Evolutionary conservation across 805 yeast species (phyloP).

Genomic region (Zygotorulaspora chibaensis): DNA sequence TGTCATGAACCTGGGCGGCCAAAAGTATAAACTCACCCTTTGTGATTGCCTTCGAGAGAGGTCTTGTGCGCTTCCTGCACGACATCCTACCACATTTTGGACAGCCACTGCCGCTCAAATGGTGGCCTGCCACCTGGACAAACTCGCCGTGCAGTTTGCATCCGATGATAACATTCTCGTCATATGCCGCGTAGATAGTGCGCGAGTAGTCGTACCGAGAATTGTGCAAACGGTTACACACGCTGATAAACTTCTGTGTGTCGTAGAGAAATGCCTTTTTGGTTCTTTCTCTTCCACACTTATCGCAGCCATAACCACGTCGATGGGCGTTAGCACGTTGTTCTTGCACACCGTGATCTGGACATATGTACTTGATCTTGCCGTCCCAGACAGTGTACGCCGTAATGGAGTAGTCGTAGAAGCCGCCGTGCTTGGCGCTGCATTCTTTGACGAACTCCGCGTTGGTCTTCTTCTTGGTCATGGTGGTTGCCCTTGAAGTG

Average conservation of each 20-base stretch:
- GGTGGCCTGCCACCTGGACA: neutral
- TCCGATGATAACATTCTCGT: neutral
- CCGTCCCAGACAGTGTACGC: neutral
- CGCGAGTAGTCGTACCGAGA: neutral
- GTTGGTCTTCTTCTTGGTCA: neutral
- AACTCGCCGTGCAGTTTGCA: slow-evolving; percentile 1
- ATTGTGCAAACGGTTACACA: neutral
- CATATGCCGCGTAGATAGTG: neutral
- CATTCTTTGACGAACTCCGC: neutral
- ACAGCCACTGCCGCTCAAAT: neutral
- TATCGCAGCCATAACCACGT: too few relatives aligned
- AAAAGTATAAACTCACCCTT: neutral
- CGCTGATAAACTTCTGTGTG: neutral
- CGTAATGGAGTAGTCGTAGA: slow-evolving; percentile 1
- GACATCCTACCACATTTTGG: neutral
- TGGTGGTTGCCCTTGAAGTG: too few relatives aligned
- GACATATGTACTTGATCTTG: neutral
- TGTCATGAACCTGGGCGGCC: neutral
- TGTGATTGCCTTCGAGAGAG: neutral
- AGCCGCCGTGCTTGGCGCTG: neutral
- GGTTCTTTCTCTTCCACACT: too few relatives aligned
- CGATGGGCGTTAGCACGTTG: too few relatives aligned
- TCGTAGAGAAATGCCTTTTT: too few relatives aligned
- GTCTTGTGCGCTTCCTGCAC: neutral
- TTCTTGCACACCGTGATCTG: too few relatives aligned